phyloP scores from a whole-genome alignment of 495 filamentous ascomycete species.

The Hyaloscypha hepaticicola region DNA sequence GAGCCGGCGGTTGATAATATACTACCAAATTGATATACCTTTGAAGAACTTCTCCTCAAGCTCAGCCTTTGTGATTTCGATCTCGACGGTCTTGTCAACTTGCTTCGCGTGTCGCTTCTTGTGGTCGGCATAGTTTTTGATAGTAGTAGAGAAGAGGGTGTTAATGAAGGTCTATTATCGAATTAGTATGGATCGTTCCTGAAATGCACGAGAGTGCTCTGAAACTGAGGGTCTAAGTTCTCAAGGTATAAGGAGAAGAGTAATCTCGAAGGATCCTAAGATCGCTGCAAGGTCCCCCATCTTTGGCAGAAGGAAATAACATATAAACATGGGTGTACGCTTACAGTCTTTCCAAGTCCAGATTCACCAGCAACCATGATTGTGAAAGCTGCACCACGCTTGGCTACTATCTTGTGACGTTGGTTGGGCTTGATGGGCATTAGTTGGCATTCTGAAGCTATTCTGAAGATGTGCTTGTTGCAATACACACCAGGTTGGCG shows the following conservation, averaged over 20 bases:
- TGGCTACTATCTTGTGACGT: slow-evolving; percentile 99
- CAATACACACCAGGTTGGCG: slow-evolving; percentile 62
- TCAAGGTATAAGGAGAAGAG: too few species aligned
- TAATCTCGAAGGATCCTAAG: too few species aligned
- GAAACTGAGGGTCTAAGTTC: too few species aligned
- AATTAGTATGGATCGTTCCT: too few species aligned
- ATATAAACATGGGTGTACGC: too few species aligned
- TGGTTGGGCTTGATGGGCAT: slow-evolving; percentile 68
- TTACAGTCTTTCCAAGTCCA: slow-evolving; percentile 95
- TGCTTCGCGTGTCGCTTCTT: slow-evolving; percentile 98
- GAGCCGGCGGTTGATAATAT: slow-evolving; percentile 11
- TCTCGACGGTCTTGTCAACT: slow-evolving; percentile 98
- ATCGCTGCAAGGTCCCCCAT: too few species aligned
- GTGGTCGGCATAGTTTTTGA: slow-evolving; percentile 99
- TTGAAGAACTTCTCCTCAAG: slow-evolving; percentile 99
- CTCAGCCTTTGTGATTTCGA: slow-evolving; percentile 99
- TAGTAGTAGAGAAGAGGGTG: slow-evolving; percentile 98
- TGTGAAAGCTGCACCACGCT: slow-evolving; percentile 97
- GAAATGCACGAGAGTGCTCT: too few species aligned
- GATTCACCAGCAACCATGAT: slow-evolving; percentile 99
- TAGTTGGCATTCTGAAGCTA: slow-evolving; percentile 1
- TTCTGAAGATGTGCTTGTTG: background rate
- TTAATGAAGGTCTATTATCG: slow-evolving; percentile 99
- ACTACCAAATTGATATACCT: slow-evolving; percentile 54
- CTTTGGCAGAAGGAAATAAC: too few species aligned